Conservation (phyloP, 2,329 filamentous ascomycete genomes). For the Aspergillus sojae region DNA sequence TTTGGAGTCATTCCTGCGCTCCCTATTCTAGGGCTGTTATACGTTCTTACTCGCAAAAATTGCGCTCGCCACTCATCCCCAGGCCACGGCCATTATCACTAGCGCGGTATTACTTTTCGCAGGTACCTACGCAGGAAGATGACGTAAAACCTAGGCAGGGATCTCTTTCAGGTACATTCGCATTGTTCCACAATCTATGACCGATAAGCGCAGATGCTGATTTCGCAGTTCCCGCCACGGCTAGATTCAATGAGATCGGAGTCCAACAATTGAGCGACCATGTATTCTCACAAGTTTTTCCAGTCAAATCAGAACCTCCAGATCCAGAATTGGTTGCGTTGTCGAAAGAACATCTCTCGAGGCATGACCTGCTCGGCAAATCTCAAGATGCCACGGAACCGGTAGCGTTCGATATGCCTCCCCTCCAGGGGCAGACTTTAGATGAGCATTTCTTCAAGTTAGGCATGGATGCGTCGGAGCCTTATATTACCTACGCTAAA, state of each 20-base stretch:
- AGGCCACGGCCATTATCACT: conserved; percentile 19
- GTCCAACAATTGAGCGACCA: conserved; percentile 89
- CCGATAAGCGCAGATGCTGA: conserved; percentile 17
- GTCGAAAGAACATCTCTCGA: conserved; percentile 76
- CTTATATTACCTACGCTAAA: conserved; percentile 75
- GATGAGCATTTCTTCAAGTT: conserved; percentile 95
- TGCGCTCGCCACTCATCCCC: conserved; percentile 24
- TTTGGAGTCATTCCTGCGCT: conserved; percentile 31
- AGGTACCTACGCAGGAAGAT: conserved; percentile 14
- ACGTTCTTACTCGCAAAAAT: conserved; percentile 28
- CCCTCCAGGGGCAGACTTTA: conserved; percentile 74
- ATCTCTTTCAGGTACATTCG: conserved; percentile 33
- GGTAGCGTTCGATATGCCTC: conserved; percentile 83
- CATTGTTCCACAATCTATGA: background rate
- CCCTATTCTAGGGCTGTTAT: conserved; percentile 36
- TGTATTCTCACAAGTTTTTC: conserved; percentile 83
- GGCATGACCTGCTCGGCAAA: conserved; percentile 88
- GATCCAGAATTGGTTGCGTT: conserved; percentile 75
- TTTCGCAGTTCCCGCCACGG: conserved; percentile 45
- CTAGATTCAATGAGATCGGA: conserved; percentile 88
- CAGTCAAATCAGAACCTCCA: conserved; percentile 53
- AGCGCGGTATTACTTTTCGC: conserved; percentile 17
- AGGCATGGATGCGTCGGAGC: conserved; percentile 82
- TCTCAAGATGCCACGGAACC: conserved; percentile 75
- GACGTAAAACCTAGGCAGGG: conserved; percentile 10